Evolutionary conservation across 1,139 yeast genomes (phyloP), one percentile per base, ranked within the genome.

Genomic region (Wickerhamomyces sp.): DNA sequence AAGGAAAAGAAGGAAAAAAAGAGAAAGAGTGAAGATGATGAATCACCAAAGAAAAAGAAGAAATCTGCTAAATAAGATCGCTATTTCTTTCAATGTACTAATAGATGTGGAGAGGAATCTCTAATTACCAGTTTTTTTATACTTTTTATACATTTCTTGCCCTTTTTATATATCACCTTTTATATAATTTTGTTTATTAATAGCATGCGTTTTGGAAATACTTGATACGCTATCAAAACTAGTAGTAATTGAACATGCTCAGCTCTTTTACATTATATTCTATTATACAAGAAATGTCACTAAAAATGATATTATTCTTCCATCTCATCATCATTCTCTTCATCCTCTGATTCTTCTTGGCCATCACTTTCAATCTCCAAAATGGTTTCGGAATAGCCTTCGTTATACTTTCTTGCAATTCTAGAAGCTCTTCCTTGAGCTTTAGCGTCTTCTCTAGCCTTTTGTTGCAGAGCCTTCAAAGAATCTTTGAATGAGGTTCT

Each of bases 401-500:
- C 48, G 60, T 67, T 43, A 51, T 56, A 83, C 59, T 83, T 83
- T 65, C 86, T 77, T 20, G 89, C 82, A 47, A 83, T 72, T 71
- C 92, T 76, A 7, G 89, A 81, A 31, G 82, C 78, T 49, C 72
- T 74, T 22, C 87, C 86, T 5, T 63, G 54, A 27, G 57, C 57
- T 40, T 61, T 59, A 26, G 90, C 88, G 45, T 73, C 77, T 30
- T 65, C 71, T 53, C 74, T 72, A 24, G 95, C 90, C 37, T 58
- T 57, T 14, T 48, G 51, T 64, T 83, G 84, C 44, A 83, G 64
- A 15, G 61, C 60, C 43, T 63, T 67, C 55, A 84, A 68, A 46
- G 81, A 82, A 12, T 67, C 69, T 38, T 74, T 76, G 63, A 90
- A 83, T 5, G 83, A 68, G 38, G 70, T 70, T 55, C 96, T 77